A percentile compares a stretch with the other conserved stretches of the same genome.
Conservation (phyloP, 257 asterid genomes). For the Scutellaria minor region DNA sequence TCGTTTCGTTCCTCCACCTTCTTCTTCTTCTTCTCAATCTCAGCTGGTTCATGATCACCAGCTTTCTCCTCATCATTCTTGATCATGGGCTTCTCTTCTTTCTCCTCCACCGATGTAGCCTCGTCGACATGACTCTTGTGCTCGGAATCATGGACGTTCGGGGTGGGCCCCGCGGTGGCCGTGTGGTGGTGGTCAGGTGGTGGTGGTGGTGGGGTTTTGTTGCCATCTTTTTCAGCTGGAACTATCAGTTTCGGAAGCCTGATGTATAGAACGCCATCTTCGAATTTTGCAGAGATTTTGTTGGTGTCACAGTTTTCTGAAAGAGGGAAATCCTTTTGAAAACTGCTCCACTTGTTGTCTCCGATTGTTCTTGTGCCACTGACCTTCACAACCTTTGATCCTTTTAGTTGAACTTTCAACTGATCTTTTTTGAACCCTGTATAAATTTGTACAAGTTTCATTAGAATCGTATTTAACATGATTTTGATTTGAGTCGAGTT, state of each 20-base stretch:
- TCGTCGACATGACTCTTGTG: too few species aligned
- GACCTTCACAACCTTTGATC: constrained; percentile 49
- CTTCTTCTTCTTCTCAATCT: too few species aligned
- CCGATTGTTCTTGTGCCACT: constrained; percentile 54
- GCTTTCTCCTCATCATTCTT: too few species aligned
- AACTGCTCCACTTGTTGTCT: constrained; percentile 43
- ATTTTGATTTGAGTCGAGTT: too few species aligned
- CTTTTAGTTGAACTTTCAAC: constrained; percentile 55
- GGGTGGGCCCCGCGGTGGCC: too few species aligned
- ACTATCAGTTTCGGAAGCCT: constrained; percentile 55
- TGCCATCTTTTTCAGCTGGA: constrained; percentile 37
- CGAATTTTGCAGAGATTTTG: constrained; percentile 66
- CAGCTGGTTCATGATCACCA: too few species aligned
- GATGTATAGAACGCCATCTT: constrained; percentile 52
- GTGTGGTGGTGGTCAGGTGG: not conserved
- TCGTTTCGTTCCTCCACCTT: too few species aligned
- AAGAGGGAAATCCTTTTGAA: constrained; percentile 58
- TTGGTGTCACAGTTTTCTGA: constrained; percentile 50
- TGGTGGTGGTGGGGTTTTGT: constrained; percentile 21
- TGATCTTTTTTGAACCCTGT: constrained; percentile 68
- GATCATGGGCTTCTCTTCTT: too few species aligned
- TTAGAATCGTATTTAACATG: too few species aligned
- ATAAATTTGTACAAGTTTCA: not conserved
- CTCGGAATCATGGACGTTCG: too few species aligned
- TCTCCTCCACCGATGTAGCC: too few species aligned